phyloP scores from a whole-genome alignment of 2,329 filamentous ascomycete species.

The Ophiocordyceps polyrhachis-furcata region DNA sequence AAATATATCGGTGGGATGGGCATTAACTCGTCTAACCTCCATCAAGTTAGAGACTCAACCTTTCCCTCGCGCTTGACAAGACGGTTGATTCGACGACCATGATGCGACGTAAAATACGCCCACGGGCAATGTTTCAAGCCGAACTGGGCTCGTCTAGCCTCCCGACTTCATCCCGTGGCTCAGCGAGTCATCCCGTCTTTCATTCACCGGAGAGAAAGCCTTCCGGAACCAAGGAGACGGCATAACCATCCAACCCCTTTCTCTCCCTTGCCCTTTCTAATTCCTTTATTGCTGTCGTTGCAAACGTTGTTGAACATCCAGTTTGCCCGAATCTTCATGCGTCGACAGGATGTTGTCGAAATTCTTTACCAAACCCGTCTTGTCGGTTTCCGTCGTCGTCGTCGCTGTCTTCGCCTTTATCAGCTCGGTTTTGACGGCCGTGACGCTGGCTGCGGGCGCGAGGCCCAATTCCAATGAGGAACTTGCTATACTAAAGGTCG shows the following conservation, averaged over 20 bases:
- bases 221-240: neutral
- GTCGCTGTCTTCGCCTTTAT: neutral
- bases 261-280: neutral
- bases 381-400: neutral
- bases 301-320: no score
- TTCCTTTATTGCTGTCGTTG: no score
- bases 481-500: neutral
- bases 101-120: neutral
- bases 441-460: neutral
- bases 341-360: neutral
- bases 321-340: neutral
- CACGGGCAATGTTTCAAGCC: neutral
- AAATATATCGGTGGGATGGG: neutral
- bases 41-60: neutral
- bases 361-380: neutral
- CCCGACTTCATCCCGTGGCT: neutral
- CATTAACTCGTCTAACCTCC: neutral
- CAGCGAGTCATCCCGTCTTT: neutral
- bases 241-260: neutral
- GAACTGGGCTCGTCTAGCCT: neutral
- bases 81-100: neutral
- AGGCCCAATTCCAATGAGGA: neutral
- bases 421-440: neutral
- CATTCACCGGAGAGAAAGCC: neutral
- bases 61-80: neutral